A percentile compares a stretch with the other conserved stretches of the same genome.
These are phyloP conservation scores for Brassica hybrid DNA, from an alignment of 441 rosid species.

Conservation along the genomic window DNA sequence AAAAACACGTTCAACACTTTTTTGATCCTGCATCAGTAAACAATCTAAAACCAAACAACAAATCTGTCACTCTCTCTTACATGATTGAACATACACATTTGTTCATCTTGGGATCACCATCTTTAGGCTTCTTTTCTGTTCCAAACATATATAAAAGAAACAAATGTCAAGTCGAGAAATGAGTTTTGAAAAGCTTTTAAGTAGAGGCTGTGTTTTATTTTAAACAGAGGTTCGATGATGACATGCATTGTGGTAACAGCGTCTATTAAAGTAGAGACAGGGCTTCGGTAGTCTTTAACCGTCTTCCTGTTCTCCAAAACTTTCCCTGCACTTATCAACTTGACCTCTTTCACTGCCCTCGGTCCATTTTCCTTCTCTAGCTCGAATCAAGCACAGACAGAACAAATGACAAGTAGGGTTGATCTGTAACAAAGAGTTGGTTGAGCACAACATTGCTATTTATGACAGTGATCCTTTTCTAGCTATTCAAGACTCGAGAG, in stretches of 20 bases:
- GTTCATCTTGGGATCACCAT: conserved; percentile 63
- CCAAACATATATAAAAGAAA: conserved; percentile 33
- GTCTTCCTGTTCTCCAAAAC: conserved; percentile 89
- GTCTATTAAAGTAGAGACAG: conserved; percentile 77
- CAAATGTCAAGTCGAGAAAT: conserved; percentile 23
- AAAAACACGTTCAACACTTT: background rate
- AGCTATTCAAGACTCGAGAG: too few relatives aligned
- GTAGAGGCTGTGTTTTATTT: conserved; percentile 26
- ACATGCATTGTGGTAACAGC: conserved; percentile 97
- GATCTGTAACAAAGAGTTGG: conserved; percentile 10
- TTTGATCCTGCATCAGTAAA: conserved; percentile 13
- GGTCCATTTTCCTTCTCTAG: conserved; percentile 92
- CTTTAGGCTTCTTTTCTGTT: conserved; percentile 75
- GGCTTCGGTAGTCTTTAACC: conserved; percentile 80
- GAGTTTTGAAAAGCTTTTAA: conserved; percentile 16
- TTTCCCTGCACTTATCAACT: conserved; percentile 93
- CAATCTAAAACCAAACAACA: conserved; percentile 39
- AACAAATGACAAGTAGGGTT: conserved; percentile 5
- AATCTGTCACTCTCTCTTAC: conserved; percentile 36
- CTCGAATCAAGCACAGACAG: conserved; percentile 6
- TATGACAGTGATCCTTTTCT: too few relatives aligned
- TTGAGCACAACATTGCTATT: background rate
- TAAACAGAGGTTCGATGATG: conserved; percentile 84
- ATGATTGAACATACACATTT: conserved; percentile 82
- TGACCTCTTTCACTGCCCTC: conserved; percentile 84